These are phyloP conservation scores for Mimosa pudica DNA, from an alignment of 306 rosid genomes.

Conservation along the genomic window DNA sequence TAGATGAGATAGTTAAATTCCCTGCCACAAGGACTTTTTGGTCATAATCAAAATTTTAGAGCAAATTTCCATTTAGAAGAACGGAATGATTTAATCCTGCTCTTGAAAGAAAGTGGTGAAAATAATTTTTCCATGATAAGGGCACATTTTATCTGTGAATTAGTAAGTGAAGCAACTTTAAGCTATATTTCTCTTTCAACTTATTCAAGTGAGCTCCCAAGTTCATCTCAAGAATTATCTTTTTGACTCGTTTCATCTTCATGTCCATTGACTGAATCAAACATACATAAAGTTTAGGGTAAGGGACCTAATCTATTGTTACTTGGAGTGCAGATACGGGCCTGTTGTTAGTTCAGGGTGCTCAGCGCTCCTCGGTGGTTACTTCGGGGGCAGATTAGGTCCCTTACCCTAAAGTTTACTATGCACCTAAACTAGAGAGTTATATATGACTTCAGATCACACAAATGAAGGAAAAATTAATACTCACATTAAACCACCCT, in stretches of 20 bases:
- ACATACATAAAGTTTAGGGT: neutral
- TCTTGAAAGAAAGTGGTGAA: constrained; percentile 6
- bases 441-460: constrained; percentile 20
- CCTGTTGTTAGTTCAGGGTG: too few species aligned
- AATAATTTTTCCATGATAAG: constrained; percentile 15
- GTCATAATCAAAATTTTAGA: constrained; percentile 12
- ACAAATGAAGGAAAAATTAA: constrained; percentile 8
- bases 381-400: too few species aligned
- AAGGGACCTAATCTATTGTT: too few species aligned
- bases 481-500: constrained; percentile 82
- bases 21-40: constrained; percentile 49
- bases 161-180: constrained; percentile 5
- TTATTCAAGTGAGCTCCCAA: too few species aligned
- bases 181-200: constrained; percentile 11
- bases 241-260: constrained; percentile 5
- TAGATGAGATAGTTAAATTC: constrained; percentile 85
- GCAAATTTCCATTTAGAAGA: constrained; percentile 17
- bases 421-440: neutral
- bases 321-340: too few species aligned
- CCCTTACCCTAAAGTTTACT: too few species aligned
- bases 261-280: constrained; percentile 19
- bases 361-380: too few species aligned
- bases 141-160: neutral
- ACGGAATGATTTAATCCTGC: constrained; percentile 16
- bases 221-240: too few species aligned